Conservation (phyloP, 176 grass and related monocot species). For the Cymbopogon citratus region DNA sequence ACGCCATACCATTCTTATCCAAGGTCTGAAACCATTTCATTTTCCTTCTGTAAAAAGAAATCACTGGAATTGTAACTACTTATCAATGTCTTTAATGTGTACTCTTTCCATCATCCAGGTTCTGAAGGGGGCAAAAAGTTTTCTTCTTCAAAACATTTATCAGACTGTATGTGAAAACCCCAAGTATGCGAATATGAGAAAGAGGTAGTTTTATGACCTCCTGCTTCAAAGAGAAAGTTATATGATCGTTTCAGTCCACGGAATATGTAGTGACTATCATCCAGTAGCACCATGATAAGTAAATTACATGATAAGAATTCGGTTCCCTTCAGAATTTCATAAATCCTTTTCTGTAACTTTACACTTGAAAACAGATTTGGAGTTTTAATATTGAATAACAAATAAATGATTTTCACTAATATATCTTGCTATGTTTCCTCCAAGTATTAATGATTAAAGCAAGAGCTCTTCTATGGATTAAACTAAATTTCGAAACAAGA, state of each 20-base stretch:
- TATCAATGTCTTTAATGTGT: constrained; percentile 16
- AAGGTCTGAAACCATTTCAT: constrained; percentile 43
- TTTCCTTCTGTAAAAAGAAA: neutral
- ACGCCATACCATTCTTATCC: constrained; percentile 85
- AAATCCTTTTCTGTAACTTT: neutral
- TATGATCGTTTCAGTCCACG: neutral
- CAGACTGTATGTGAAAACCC: constrained; percentile 84
- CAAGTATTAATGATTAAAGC: neutral
- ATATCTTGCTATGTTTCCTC: neutral
- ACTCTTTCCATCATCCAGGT: constrained; percentile 45
- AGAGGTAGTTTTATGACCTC: constrained; percentile 54
- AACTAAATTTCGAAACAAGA: constrained; percentile 4
- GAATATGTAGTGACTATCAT: neutral
- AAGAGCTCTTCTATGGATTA: neutral
- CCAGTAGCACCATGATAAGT: neutral
- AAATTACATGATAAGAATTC: neutral
- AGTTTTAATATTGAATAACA: neutral
- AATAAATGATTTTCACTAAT: constrained; percentile 7
- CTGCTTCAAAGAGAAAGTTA: constrained; percentile 17
- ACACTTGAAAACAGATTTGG: neutral
- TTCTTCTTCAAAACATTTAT: constrained; percentile 86
- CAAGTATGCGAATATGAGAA: constrained; percentile 79
- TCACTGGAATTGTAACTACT: constrained; percentile 10
- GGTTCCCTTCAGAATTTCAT: neutral
- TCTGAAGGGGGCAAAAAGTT: constrained; percentile 83